phyloP scores from a whole-genome alignment of 768 basidiomycete genomes.

The Leucosporidium creatinivorum region DNA sequence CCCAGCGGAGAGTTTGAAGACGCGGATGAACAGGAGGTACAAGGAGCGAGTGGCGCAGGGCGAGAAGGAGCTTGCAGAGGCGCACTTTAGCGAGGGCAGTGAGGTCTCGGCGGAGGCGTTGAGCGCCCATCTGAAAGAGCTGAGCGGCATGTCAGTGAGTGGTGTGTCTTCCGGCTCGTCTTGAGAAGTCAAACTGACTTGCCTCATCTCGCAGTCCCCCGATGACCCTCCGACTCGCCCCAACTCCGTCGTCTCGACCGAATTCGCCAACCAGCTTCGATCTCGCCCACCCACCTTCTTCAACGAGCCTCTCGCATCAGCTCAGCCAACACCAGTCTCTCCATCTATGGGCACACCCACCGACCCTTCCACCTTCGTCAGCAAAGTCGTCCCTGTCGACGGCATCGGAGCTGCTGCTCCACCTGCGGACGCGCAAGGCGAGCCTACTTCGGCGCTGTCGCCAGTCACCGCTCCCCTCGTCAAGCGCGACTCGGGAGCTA shows the following conservation, averaged over 20 bases:
- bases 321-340: neutral
- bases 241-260: neutral
- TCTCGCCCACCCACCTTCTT: neutral
- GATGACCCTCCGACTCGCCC: slow-evolving; percentile 8
- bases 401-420: neutral
- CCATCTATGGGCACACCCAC: too few species aligned
- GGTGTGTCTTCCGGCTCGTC: too few species aligned
- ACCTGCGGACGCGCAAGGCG: too few species aligned
- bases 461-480: too few species aligned
- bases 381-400: neutral
- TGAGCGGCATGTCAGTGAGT: too few species aligned
- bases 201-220: neutral
- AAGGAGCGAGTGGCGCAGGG: neutral
- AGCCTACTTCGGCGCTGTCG: too few species aligned
- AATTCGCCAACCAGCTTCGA: neutral
- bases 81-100: neutral
- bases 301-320: neutral
- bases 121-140: too few species aligned
- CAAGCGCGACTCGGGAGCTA: too few species aligned
- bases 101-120: neutral
- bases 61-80: neutral
- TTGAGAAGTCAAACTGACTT: too few species aligned
- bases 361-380: neutral
- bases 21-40: slow-evolving; percentile 1
- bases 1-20: too few species aligned